A percentile compares a stretch with the other conserved stretches of the same genome.
These are phyloP conservation scores for Aspergillus bombycis DNA, from an alignment of 2,329 filamentous ascomycete species.

Conservation along the genomic window DNA sequence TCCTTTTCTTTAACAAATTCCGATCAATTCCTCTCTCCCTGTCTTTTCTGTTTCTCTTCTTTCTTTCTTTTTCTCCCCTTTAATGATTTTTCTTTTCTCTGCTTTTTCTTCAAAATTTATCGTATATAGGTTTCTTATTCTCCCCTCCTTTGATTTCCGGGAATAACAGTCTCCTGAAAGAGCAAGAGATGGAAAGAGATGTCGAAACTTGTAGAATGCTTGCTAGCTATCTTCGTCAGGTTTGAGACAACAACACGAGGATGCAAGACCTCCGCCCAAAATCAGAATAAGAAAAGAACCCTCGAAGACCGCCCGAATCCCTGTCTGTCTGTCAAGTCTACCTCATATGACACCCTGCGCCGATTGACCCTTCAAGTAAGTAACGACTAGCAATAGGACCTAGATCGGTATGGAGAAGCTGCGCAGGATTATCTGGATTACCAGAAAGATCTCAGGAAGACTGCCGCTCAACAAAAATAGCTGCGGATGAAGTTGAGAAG, in stretches of 20 bases:
- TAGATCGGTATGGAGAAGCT: slow-evolving; percentile 12
- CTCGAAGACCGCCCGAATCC: slow-evolving; percentile 27
- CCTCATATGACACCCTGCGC: slow-evolving; percentile 24
- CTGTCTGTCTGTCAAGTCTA: slow-evolving; percentile 24
- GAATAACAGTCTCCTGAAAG: slow-evolving; percentile 31
- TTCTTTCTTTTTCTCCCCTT: slow-evolving; percentile 20
- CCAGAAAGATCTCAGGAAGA: neutral
- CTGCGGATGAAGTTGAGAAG: neutral
- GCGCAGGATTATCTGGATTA: neutral
- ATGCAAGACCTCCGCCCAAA: slow-evolving; percentile 35
- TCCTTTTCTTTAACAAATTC: neutral
- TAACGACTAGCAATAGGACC: slow-evolving; percentile 21
- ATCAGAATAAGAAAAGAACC: slow-evolving; percentile 27
- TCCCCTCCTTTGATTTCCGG: slow-evolving; percentile 28
- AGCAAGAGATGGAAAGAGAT: slow-evolving; percentile 40
- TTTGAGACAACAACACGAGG: slow-evolving; percentile 41
- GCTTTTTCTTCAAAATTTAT: slow-evolving; percentile 17
- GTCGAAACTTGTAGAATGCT: slow-evolving; percentile 49
- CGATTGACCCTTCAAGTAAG: slow-evolving; percentile 25
- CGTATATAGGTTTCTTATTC: slow-evolving; percentile 22
- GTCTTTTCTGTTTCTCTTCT: slow-evolving; percentile 9
- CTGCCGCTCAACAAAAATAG: neutral
- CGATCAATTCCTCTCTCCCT: neutral
- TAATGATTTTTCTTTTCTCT: slow-evolving; percentile 24
- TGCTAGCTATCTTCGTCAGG: slow-evolving; percentile 50